Evolutionary conservation across 1,284 basidiomycete genomes (phyloP), one percentile per base, ranked within the genome.

Genomic region (Takashimella koratensis): DNA sequence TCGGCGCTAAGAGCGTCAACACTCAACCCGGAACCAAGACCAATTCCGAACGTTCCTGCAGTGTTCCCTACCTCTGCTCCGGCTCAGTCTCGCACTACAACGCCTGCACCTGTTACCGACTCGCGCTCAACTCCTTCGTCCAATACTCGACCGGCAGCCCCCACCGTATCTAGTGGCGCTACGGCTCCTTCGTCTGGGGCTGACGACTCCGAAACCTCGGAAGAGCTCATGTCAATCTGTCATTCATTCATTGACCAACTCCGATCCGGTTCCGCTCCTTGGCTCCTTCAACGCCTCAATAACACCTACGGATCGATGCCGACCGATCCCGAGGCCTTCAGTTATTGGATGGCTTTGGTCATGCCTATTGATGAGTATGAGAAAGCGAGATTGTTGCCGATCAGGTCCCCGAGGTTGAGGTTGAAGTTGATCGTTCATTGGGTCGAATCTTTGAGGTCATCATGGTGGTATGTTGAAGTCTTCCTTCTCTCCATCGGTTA

Each of bases 331-430:
- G 80, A 80, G 40, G 78, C 81, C 42, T 93, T 95, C 70, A 84
- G 84, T 36, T 96, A 88, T 74, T 97, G 90, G 88, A 90, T 96
- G 79, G 90, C 89, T 1, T 79, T 86, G 69, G 83, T 95, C 20
- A 84, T 97, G 57, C 94, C 93, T n/a, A 92, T 97, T 65, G 90
- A 95, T 70, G 91, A 96, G 63, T 83, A 87, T 65, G 91, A 96
- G 78, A 95, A 95, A 76, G 88, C 90, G 19, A 88, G 90, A 63
- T 79, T 97, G n/a, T 78, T 97, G n/a, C 90, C 92, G 2, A 88
- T 96, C 56, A 84, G 87, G 57, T 88, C 85, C 53, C 80, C 88
- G 1, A 81, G 87, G 23, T 77, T 94, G 57, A 81, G 93, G 30
- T 76, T 97, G 46, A 80, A 87, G 54, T 79, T 97, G 62, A 86